These are phyloP conservation scores for Cucurbita pepo DNA, from an alignment of 306 rosid genomes.

Conservation along the genomic window DNA sequence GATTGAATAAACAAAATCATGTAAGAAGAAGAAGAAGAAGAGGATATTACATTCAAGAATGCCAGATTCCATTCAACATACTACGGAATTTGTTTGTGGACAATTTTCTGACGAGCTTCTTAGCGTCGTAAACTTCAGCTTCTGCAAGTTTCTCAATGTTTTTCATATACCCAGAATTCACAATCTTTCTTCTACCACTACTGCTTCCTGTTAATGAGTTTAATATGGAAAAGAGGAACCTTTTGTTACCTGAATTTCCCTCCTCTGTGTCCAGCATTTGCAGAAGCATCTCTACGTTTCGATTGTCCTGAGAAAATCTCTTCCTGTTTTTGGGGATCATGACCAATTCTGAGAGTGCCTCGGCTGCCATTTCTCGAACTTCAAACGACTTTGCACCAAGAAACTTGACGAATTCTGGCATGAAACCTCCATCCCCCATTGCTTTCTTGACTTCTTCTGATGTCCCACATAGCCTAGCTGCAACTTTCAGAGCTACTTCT, in stretches of 20 bases:
- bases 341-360: slow-evolving; percentile 53
- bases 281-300: slow-evolving; percentile 37
- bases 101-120: slow-evolving; percentile 66
- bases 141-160: slow-evolving; percentile 79
- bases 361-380: slow-evolving; percentile 75
- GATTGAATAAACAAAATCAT: slow-evolving; percentile 25
- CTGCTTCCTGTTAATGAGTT: slow-evolving; percentile 61
- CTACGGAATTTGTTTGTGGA: slow-evolving; percentile 59
- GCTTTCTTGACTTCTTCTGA: slow-evolving; percentile 69
- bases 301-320: slow-evolving; percentile 60
- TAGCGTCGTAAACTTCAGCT: slow-evolving; percentile 68
- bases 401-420: slow-evolving; percentile 65
- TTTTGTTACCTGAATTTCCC: slow-evolving; percentile 40
- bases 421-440: slow-evolving; percentile 55
- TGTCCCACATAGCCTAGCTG: slow-evolving; percentile 34
- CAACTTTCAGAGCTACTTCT: slow-evolving; percentile 58
- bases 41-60: slow-evolving; percentile 32
- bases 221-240: slow-evolving; percentile 45
- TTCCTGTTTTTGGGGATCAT: slow-evolving; percentile 57
- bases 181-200: slow-evolving; percentile 71
- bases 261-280: slow-evolving; percentile 48
- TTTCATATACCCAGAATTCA: slow-evolving; percentile 48
- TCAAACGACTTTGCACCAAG: slow-evolving; percentile 62
- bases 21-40: not conserved
- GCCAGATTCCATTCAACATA: slow-evolving; percentile 70